A percentile compares a stretch with the other conserved stretches of the same genome.
These are phyloP conservation scores for Symbiotaphrina buchneri DNA, from an alignment of 495 filamentous ascomycete species.

Conservation along the genomic window DNA sequence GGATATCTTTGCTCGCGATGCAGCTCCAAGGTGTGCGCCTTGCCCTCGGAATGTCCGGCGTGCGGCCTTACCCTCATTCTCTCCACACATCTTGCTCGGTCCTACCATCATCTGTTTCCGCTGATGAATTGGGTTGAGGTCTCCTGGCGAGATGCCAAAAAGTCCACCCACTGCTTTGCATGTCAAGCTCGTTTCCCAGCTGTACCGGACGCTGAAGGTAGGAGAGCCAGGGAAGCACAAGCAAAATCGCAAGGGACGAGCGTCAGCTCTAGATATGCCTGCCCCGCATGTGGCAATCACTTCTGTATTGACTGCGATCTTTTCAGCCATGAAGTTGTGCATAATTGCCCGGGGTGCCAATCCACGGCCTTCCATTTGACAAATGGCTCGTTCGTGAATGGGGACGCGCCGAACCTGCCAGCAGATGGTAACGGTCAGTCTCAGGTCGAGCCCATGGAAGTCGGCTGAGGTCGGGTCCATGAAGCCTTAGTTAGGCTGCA, in stretches of 20 bases:
- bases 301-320: conserved; percentile 98
- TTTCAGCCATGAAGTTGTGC: conserved; percentile 76
- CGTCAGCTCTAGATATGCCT: conserved; percentile 73
- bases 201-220: conserved; percentile 9
- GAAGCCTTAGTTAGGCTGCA: too few species aligned
- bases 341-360: conserved; percentile 94
- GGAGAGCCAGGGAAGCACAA: background rate
- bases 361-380: too few species aligned
- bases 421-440: too few species aligned
- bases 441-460: too few species aligned
- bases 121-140: conserved; percentile 80
- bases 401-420: too few species aligned
- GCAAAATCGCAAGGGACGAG: conserved; percentile 17
- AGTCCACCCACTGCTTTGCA: conserved; percentile 24
- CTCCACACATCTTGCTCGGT: conserved; percentile 84
- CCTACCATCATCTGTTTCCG: conserved; percentile 92
- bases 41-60: conserved; percentile 79
- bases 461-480: too few species aligned
- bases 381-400: too few species aligned
- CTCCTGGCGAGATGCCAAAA: conserved; percentile 46
- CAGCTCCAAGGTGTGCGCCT: conserved; percentile 66
- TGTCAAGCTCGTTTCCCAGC: conserved; percentile 28
- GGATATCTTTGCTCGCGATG: conserved; percentile 87
- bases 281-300: conserved; percentile 59
- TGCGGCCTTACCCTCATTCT: conserved; percentile 87